Conservation (phyloP, 192 early-diverging fungal species). For the Dispira simplex region DNA sequence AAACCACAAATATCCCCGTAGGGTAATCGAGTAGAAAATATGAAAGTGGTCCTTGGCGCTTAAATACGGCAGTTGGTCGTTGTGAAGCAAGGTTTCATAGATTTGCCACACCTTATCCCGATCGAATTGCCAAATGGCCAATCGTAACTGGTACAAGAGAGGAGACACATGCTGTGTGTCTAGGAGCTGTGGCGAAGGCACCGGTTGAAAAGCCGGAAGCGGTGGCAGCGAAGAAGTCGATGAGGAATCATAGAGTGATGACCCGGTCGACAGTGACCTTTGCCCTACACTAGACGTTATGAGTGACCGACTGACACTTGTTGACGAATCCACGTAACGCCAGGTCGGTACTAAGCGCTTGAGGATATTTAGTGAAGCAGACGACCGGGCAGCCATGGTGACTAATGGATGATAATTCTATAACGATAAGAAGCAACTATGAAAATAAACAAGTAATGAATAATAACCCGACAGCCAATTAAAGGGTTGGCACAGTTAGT, state of each 20-base stretch:
- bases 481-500: too few species aligned
- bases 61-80: neutral
- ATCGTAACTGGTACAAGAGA: neutral
- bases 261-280: neutral
- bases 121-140: neutral
- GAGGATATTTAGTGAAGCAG: too few species aligned
- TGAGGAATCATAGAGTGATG: neutral
- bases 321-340: neutral
- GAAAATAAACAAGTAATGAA: too few species aligned
- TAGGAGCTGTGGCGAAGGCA: neutral
- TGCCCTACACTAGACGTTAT: neutral
- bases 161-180: neutral
- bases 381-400: too few species aligned
- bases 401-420: too few species aligned
- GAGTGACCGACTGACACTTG: neutral
- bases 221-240: neutral
- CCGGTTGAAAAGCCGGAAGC: neutral
- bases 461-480: too few species aligned
- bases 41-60: neutral
- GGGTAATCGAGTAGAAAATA: constrained; percentile 1
- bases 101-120: neutral
- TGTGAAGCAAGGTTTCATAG: neutral
- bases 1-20: neutral
- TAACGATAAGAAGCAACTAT: too few species aligned
- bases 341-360: neutral